Percentiles rank a stretch among this genome's conserved stretches.
Evolutionary conservation across 345 rosid species (phyloP).

Genomic region (Camelina neglecta): DNA sequence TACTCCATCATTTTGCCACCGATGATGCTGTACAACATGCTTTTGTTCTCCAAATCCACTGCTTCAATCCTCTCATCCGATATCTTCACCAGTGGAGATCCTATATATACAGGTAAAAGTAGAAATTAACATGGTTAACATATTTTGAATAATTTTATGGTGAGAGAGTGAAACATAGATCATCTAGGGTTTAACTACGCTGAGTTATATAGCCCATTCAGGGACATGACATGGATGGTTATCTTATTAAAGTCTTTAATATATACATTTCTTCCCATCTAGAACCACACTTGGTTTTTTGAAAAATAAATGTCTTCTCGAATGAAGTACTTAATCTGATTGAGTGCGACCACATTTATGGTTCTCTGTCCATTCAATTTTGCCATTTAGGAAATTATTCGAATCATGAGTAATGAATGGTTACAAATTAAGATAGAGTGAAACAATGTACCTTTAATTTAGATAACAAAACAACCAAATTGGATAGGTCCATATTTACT

Average conservation of each 20-base stretch:
- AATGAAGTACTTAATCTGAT: neutral
- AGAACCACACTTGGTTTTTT: neutral
- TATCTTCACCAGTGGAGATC: constrained; percentile 51
- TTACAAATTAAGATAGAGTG: neutral
- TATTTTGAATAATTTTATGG: neutral
- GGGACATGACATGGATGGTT: constrained; percentile 2
- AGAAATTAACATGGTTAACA: neutral
- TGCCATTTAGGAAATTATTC: neutral
- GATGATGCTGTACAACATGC: constrained; percentile 59
- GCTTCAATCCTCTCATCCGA: constrained; percentile 69
- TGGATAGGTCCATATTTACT: no score
- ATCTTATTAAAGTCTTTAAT: neutral
- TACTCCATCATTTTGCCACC: constrained; percentile 78
- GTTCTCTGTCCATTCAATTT: neutral
- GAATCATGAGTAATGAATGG: neutral
- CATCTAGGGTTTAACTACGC: neutral
- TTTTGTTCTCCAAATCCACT: constrained; percentile 62
- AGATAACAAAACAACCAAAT: no score
- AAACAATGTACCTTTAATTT: constrained; percentile 42
- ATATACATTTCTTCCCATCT: neutral
- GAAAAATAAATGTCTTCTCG: neutral
- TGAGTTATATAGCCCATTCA: neutral
- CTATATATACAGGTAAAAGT: constrained; percentile 40
- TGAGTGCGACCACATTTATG: neutral
- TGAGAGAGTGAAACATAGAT: neutral